phyloP scores from a whole-genome alignment of 2,329 filamentous ascomycete genomes.

The Emergomyces orientalis region DNA sequence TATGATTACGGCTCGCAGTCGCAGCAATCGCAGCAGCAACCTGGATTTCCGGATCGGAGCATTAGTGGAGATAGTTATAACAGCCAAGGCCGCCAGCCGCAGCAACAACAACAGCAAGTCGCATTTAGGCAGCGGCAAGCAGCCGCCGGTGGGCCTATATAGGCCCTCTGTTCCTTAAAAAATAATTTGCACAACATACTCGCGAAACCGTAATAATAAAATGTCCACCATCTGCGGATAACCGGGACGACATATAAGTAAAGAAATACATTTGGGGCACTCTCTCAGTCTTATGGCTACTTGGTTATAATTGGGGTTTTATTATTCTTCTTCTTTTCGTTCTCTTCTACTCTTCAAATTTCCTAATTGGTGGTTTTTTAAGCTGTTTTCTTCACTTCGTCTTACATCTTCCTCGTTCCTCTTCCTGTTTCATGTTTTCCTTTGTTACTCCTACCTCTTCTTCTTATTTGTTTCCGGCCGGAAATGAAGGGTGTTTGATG shows the following conservation, averaged over 20 bases:
- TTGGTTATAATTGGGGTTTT: slow-evolving; percentile 4
- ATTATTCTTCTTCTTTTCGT: neutral
- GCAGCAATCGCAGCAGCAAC: slow-evolving; percentile 5
- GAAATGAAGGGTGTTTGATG: neutral
- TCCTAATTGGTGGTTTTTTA: neutral
- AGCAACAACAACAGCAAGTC: slow-evolving; percentile 24
- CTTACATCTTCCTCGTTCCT: neutral
- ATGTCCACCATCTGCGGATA: neutral
- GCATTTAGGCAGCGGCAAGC: slow-evolving; percentile 29
- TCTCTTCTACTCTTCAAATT: neutral
- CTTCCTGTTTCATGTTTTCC: neutral
- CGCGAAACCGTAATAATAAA: neutral
- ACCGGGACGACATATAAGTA: neutral
- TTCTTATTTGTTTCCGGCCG: neutral
- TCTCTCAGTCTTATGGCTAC: neutral
- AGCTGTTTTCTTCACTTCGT: too few relatives aligned
- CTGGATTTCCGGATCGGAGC: slow-evolving; percentile 13
- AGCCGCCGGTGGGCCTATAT: slow-evolving; percentile 7
- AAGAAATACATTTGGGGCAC: neutral
- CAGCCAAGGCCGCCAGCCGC: slow-evolving; percentile 22
- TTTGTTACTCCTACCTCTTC: neutral
- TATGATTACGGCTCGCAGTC: slow-evolving; percentile 7
- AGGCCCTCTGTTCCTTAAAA: neutral
- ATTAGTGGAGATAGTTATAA: slow-evolving; percentile 25
- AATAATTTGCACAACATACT: neutral